Conservation (phyloP, 2,329 filamentous ascomycete genomes). For the Sporothrix pallida region DNA sequence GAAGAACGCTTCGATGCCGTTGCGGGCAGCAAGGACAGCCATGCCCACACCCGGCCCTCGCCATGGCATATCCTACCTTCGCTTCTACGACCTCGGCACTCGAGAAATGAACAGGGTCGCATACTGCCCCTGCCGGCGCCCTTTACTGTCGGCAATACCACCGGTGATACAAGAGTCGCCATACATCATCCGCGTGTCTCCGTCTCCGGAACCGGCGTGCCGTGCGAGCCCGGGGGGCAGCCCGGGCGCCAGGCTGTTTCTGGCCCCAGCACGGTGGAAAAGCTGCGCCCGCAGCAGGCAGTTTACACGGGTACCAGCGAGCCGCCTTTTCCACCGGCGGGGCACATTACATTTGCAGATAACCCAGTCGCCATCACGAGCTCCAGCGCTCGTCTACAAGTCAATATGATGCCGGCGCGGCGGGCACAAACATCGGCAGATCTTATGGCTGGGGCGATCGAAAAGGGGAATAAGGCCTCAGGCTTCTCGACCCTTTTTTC, state of each 20-base stretch:
- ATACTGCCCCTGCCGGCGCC: neutral
- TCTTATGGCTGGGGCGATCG: neutral
- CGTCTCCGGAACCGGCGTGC: too few relatives aligned
- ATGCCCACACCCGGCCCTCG: conserved; percentile 36
- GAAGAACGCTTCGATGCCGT: conserved; percentile 64
- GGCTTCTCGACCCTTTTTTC: conserved; percentile 43
- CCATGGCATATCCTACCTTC: neutral
- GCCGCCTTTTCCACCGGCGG: neutral
- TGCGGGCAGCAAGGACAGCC: conserved; percentile 50
- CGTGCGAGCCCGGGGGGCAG: too few relatives aligned
- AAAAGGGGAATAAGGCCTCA: neutral
- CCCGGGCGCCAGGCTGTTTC: too few relatives aligned
- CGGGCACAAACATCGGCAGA: neutral
- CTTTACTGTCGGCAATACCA: neutral
- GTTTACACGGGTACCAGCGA: too few relatives aligned
- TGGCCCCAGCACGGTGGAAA: too few relatives aligned
- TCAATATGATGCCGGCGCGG: neutral
- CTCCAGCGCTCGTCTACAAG: conserved; percentile 6
- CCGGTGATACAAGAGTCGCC: neutral
- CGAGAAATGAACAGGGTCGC: neutral
- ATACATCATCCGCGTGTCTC: neutral
- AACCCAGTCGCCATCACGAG: conserved; percentile 31
- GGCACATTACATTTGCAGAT: conserved; percentile 40
- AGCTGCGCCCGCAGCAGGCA: too few relatives aligned
- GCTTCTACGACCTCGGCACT: neutral